These are phyloP conservation scores for Ganoderma lingzhi DNA, from an alignment of 1,284 basidiomycete genomes.

Conservation along the genomic window DNA sequence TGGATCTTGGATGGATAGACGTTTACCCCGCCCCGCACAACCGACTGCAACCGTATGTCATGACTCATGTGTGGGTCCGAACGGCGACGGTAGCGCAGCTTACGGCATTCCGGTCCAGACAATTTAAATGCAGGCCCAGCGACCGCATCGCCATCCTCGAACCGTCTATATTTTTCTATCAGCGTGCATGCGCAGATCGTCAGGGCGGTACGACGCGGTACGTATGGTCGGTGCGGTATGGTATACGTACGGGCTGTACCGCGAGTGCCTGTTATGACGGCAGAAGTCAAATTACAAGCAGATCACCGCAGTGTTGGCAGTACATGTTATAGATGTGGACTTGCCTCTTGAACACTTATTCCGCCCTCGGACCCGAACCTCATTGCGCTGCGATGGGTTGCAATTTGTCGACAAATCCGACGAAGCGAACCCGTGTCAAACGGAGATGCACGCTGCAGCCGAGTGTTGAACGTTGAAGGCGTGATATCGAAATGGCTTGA, in stretches of 20 bases:
- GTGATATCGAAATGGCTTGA: too few relatives aligned
- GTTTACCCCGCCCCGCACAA: background rate
- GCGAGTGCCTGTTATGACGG: background rate
- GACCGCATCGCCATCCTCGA: background rate
- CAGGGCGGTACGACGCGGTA: too few relatives aligned
- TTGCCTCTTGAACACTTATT: background rate
- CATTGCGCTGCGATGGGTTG: background rate
- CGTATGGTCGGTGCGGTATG: background rate
- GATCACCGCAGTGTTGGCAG: background rate
- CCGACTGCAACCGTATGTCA: background rate
- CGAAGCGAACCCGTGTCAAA: background rate
- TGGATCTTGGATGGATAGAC: background rate
- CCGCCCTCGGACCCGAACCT: background rate
- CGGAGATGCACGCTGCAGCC: background rate
- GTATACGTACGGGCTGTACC: background rate
- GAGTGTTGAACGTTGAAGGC: too few relatives aligned
- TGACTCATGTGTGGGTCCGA: background rate
- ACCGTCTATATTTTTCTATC: too few relatives aligned
- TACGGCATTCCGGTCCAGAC: background rate
- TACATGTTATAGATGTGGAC: background rate
- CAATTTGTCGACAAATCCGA: too few relatives aligned
- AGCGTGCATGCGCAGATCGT: too few relatives aligned
- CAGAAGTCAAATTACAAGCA: background rate
- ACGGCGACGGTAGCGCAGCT: background rate
- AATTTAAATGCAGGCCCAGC: background rate